phyloP scores from a whole-genome alignment of 2,329 filamentous ascomycete species.

The Sarocladium oryzae region DNA sequence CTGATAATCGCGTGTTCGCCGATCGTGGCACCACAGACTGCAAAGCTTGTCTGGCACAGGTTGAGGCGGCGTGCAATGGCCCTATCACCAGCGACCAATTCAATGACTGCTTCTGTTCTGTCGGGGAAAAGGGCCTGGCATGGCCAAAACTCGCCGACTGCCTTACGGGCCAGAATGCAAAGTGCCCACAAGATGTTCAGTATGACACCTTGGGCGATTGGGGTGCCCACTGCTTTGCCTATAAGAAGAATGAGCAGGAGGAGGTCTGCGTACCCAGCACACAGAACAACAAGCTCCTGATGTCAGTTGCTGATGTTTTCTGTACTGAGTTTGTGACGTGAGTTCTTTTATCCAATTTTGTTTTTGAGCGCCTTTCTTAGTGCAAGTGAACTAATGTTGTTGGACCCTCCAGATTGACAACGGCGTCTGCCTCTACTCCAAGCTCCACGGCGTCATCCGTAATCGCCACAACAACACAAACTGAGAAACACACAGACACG shows the following conservation, averaged over 20 bases:
- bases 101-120: slow-evolving; percentile 10
- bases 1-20: slow-evolving; percentile 8
- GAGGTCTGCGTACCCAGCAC: slow-evolving; percentile 10
- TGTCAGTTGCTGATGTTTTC: slow-evolving; percentile 10
- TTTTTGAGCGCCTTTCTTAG: neutral
- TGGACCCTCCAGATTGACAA: neutral
- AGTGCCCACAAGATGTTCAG: neutral
- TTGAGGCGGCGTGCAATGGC: slow-evolving; percentile 8
- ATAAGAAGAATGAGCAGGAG: slow-evolving; percentile 7
- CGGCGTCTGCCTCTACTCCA: neutral
- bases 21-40: neutral
- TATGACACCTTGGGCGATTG: slow-evolving; percentile 3
- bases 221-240: slow-evolving; percentile 10
- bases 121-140: slow-evolving; percentile 4
- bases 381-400: neutral
- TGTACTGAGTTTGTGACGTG: slow-evolving; percentile 11
- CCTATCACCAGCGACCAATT: slow-evolving; percentile 10
- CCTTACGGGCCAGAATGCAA: neutral
- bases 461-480: neutral
- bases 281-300: slow-evolving; percentile 5
- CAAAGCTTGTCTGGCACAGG: slow-evolving; percentile 3
- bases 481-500: neutral
- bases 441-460: neutral
- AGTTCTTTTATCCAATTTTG: neutral
- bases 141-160: slow-evolving; percentile 4